Evolutionary conservation across 2,329 filamentous ascomycete genomes (phyloP).

Genomic region (Balansia obtecta): DNA sequence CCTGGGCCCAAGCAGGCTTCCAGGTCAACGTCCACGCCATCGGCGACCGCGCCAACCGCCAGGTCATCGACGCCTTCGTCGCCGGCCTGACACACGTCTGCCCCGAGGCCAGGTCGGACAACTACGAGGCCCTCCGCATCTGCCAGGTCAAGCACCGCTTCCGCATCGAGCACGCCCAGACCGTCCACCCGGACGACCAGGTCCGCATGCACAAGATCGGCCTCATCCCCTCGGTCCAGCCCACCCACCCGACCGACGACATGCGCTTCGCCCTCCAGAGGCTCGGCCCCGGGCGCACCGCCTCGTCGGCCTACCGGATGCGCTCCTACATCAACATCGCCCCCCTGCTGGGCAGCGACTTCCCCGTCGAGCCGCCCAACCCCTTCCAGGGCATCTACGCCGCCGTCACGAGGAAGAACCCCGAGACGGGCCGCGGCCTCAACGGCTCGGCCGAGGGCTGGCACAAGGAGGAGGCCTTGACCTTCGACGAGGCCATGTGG

Average conservation of each 20-base stretch:
- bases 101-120: constrained; percentile 18
- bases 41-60: constrained; percentile 54
- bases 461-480: constrained; percentile 47
- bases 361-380: constrained; percentile 57
- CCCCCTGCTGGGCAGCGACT: constrained; percentile 55
- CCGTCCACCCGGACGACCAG: constrained; percentile 55
- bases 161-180: constrained; percentile 60
- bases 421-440: constrained; percentile 38
- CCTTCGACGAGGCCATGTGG: constrained; percentile 43
- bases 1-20: constrained; percentile 49
- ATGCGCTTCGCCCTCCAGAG: constrained; percentile 53
- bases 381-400: constrained; percentile 59
- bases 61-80: constrained; percentile 50
- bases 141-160: constrained; percentile 47
- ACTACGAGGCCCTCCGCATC: constrained; percentile 21
- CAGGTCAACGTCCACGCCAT: constrained; percentile 66
- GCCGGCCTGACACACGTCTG: constrained; percentile 43
- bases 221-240: constrained; percentile 57
- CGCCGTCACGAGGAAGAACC: constrained; percentile 48
- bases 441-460: constrained; percentile 39
- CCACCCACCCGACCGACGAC: constrained; percentile 60
- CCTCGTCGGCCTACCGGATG: constrained; percentile 53
- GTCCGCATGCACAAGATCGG: constrained; percentile 42
- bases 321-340: constrained; percentile 39
- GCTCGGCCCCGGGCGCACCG: constrained; percentile 43